Conservation (phyloP, 441 rosid species). For the Erysimum cheiri region DNA sequence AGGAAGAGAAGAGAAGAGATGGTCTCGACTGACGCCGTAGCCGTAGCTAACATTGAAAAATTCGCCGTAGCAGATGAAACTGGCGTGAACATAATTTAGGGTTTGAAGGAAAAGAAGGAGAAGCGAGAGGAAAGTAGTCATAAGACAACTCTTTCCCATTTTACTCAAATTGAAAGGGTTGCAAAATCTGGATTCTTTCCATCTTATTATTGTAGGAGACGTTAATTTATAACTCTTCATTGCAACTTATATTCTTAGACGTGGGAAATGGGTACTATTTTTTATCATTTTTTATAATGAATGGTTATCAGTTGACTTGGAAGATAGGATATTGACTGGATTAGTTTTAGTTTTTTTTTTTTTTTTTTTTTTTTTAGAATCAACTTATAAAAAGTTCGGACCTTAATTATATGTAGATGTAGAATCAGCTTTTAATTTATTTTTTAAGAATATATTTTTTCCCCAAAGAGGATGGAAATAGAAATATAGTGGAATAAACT, state of each 20-base stretch:
- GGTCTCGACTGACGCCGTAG: not conserved
- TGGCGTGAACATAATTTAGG: slow-evolving; percentile 28
- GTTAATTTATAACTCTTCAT: not conserved
- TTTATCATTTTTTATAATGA: too few relatives aligned
- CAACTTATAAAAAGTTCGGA: not conserved
- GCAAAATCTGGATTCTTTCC: not conserved
- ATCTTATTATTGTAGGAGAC: not conserved
- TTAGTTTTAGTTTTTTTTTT: not conserved
- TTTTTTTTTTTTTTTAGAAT: too few relatives aligned
- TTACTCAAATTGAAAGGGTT: not conserved
- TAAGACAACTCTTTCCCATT: slow-evolving; percentile 10
- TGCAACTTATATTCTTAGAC: not conserved
- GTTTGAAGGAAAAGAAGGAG: slow-evolving; percentile 11
- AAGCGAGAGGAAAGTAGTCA: not conserved
- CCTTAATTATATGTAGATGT: too few relatives aligned
- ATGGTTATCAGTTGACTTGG: not conserved
- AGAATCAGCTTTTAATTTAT: too few relatives aligned
- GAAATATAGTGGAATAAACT: too few relatives aligned
- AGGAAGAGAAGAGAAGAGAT: slow-evolving; percentile 42
- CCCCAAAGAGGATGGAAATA: too few relatives aligned
- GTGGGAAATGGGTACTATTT: slow-evolving; percentile 1
- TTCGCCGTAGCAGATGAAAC: slow-evolving; percentile 20
- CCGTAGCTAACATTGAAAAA: not conserved
- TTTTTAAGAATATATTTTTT: too few relatives aligned
- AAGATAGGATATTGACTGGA: not conserved